Base-by-base conservation (phyloP, 2,329 filamentous ascomycete species). In the Acarospora socialis region DNA sequence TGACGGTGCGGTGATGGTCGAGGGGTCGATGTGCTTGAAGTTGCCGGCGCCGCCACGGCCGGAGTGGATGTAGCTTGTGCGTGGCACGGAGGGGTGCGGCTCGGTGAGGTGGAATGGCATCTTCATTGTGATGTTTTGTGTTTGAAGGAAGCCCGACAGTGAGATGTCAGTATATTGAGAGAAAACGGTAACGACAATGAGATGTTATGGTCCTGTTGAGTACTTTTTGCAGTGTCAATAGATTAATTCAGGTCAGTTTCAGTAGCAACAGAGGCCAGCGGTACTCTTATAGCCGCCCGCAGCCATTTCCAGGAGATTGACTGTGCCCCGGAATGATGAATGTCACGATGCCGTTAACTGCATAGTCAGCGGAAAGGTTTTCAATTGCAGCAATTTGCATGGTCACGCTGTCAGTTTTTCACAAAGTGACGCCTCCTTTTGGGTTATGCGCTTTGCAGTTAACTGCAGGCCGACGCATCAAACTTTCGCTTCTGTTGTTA, bases 21-120 rank as follows among this genome's bases (percentile, higher is more conserved):
- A 60, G 35, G 64, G 55, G 50, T 63, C 62, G 49, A 70, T 59
- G 42, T 57, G 65, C 44, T 63, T 60, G 44, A 64, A 55, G 49
- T 74, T 75, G 47, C 69, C 70, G 14, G 67, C 67, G 31, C 70
- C 69, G 42, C 71, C 70, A 28, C 67, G 63, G 43, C 69, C 68
- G 35, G 61, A 53, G 38, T 63, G 56, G 42, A 68, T 52, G 47
- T 65, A 60, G 21, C 56, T 51, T 43, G 52, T 53, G 33, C 47
- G 54, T 34, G 63, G 59, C 44, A 70, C 59, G 33, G 69, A 66
- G 13, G 70, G 71, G 54, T 75, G 70, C 40, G 71, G 70, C 49
- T 76, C 70, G 51, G 46, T 30, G 47, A 37, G 26, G 57, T 48
- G 51, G 24, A 33, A 32, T 19, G 41, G 38, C 27, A 40, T 43